These are phyloP conservation scores for Rhizophagus clarus DNA, from an alignment of 192 early-diverging fungal genomes.

Conservation along the genomic window DNA sequence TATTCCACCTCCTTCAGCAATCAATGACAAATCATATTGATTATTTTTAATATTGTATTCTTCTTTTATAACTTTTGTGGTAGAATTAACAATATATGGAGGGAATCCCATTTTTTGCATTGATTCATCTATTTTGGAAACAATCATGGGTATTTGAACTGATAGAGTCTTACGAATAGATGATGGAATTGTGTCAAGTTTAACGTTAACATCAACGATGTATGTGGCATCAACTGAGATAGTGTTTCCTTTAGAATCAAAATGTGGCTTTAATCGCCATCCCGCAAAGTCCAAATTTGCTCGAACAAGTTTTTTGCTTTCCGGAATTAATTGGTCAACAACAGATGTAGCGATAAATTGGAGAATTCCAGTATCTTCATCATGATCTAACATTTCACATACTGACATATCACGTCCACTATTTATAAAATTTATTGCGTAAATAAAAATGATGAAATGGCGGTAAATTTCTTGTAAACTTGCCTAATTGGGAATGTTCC, in stretches of 20 bases:
- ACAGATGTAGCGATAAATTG: conserved; percentile 53
- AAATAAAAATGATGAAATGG: not conserved
- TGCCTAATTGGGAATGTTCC: conserved; percentile 39
- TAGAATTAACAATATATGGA: conserved; percentile 53
- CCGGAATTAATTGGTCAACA: conserved; percentile 48
- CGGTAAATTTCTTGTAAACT: not conserved
- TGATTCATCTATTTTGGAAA: conserved; percentile 46
- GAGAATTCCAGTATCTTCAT: conserved; percentile 48
- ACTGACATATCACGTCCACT: conserved; percentile 50
- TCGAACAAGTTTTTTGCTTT: conserved; percentile 47
- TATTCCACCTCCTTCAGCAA: conserved; percentile 40
- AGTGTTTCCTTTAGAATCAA: conserved; percentile 45
- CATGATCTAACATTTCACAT: conserved; percentile 51
- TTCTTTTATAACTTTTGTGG: conserved; percentile 48
- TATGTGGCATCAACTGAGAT: conserved; percentile 45
- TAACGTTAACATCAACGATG: conserved; percentile 55
- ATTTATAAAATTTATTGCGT: not conserved
- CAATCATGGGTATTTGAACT: conserved; percentile 48
- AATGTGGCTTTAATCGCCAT: conserved; percentile 50
- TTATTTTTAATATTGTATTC: conserved; percentile 43
- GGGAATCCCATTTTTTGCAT: conserved; percentile 52
- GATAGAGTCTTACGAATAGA: conserved; percentile 47
- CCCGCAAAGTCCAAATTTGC: conserved; percentile 51
- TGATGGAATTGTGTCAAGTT: conserved; percentile 43
- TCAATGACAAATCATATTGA: conserved; percentile 49